A percentile compares a stretch with the other conserved stretches of the same genome.
phyloP scores from a whole-genome alignment of 1,139 yeast genomes.

The Zhuliangozyma blackwelliae region DNA sequence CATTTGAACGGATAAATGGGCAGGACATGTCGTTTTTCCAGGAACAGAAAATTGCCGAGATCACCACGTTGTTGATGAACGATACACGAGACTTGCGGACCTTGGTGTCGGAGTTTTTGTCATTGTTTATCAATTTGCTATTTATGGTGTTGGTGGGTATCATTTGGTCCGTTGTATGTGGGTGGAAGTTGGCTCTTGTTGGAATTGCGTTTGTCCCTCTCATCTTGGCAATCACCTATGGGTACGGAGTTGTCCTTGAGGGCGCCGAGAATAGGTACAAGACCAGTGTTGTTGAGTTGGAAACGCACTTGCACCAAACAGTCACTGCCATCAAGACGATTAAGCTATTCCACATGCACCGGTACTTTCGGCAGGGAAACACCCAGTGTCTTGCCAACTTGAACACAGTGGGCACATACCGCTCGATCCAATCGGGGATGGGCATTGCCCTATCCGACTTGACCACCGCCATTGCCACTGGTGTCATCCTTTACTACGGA shows the following conservation, averaged over 20 bases:
- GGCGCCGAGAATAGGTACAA: constrained; percentile 58
- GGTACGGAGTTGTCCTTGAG: constrained; percentile 51
- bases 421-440: constrained; percentile 57
- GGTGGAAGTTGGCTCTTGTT: constrained; percentile 84
- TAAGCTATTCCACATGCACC: constrained; percentile 48
- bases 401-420: constrained; percentile 29
- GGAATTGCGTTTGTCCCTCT: constrained; percentile 72
- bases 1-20: constrained; percentile 45
- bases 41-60: constrained; percentile 44
- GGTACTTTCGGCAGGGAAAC: constrained; percentile 42
- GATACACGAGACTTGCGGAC: constrained; percentile 75
- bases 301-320: constrained; percentile 54
- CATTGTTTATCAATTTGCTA: constrained; percentile 49
- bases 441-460: constrained; percentile 59
- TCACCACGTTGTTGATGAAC: constrained; percentile 68
- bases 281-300: constrained; percentile 49
- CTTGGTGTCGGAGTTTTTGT: constrained; percentile 57
- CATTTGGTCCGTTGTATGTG: constrained; percentile 72
- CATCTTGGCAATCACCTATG: constrained; percentile 45
- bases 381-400: constrained; percentile 21
- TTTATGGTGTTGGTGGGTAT: constrained; percentile 57
- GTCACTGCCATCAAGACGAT: constrained; percentile 62
- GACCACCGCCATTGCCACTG: constrained; percentile 58
- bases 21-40: constrained; percentile 59
- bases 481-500: constrained; percentile 72